Evolutionary conservation across 352 stramenopile species (phyloP).

Genomic region (Phytophthora fragariae): DNA sequence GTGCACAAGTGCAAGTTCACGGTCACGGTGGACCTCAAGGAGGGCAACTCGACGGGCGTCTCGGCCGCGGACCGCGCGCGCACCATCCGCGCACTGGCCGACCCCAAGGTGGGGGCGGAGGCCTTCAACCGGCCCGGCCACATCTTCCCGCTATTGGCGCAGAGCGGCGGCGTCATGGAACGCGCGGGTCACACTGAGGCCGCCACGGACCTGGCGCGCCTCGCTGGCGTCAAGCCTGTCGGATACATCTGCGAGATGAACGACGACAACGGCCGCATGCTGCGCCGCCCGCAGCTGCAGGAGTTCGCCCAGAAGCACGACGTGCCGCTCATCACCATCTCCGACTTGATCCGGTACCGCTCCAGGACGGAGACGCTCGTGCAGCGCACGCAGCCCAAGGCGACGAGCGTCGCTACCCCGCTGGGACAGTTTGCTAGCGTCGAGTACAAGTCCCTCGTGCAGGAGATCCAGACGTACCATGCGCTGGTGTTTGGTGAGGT

Average conservation of each 20-base stretch:
- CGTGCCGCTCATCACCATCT: conserved; percentile 97
- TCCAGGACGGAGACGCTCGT: conserved; percentile 79
- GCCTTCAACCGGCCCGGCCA: conserved; percentile 86
- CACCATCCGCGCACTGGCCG: conserved; percentile 94
- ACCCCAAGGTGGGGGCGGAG: conserved; percentile 48
- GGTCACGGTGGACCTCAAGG: conserved; percentile 93
- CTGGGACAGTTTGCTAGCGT: conserved; percentile 73
- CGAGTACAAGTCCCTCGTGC: conserved; percentile 70
- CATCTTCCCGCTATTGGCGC: conserved; percentile 78
- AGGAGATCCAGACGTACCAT: conserved; percentile 65
- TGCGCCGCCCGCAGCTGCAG: conserved; percentile 82
- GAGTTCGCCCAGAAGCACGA: conserved; percentile 92
- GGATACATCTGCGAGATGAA: conserved; percentile 93
- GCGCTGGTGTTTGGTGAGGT: conserved; percentile 64
- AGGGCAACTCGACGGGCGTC: conserved; percentile 97
- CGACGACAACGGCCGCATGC: conserved; percentile 79
- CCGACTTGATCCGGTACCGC: conserved; percentile 95
- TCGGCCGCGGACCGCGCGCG: conserved; percentile 94
- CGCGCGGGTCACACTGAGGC: conserved; percentile 97
- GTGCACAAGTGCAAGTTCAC: conserved; percentile 98
- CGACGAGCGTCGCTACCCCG: conserved; percentile 57
- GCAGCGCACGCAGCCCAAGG: conserved; percentile 42
- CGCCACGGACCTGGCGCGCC: conserved; percentile 93
- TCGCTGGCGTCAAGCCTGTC: conserved; percentile 90
- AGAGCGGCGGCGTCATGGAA: conserved; percentile 75